Conservation (phyloP, 2,329 filamentous ascomycete species). For the Tolypocladium ovalisporum region DNA sequence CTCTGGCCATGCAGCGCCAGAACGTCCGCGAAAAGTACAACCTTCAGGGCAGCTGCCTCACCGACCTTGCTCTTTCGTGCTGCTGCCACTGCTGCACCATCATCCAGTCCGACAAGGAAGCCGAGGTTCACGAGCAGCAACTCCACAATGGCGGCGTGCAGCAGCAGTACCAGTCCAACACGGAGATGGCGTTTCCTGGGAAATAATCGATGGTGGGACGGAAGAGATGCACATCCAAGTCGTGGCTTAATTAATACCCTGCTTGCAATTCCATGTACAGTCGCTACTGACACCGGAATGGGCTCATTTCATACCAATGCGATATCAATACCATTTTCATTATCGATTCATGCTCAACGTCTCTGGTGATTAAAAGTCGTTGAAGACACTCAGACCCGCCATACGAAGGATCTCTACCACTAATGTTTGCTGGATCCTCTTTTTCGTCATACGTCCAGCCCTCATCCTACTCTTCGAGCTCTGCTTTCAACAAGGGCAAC, state of each 20-base stretch:
- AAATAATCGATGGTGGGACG: not conserved
- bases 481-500: not conserved
- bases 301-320: not conserved
- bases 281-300: not conserved
- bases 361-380: not conserved
- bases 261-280: not conserved
- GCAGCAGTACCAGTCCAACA: conserved; percentile 10
- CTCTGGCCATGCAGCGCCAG: conserved; percentile 32
- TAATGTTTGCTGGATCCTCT: not conserved
- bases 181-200: conserved; percentile 7
- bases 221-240: not conserved
- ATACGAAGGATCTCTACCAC: not conserved
- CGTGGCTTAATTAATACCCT: not conserved
- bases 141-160: conserved; percentile 3
- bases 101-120: conserved; percentile 37
- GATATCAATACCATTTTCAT: not conserved
- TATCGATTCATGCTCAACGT: not conserved
- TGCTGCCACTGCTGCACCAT: conserved; percentile 35
- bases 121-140: conserved; percentile 21
- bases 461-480: too few species aligned
- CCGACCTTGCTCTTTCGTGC: conserved; percentile 29
- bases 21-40: conserved; percentile 33
- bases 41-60: conserved; percentile 30
- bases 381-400: not conserved
- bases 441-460: too few species aligned